Base-by-base conservation (phyloP, 352 stramenopile species). In the Pseudoperonospora humuli region DNA sequence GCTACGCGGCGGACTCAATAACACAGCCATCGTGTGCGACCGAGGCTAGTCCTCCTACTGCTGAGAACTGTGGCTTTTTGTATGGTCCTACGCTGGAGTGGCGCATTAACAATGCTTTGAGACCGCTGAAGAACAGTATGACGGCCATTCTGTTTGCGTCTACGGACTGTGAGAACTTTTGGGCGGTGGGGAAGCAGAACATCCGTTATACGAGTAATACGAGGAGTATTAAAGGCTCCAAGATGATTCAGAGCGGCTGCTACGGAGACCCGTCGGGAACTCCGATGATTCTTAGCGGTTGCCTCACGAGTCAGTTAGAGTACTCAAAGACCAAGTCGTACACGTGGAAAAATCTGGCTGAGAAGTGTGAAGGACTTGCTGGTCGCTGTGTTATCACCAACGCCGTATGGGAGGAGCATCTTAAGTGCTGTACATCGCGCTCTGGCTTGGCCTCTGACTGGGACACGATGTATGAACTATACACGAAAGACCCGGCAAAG, bases 361-460 rank as follows among this genome's bases (percentile, higher is more conserved):
- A 64, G 45, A 91, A 93, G 66, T 93, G 81, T 53, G 50, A 72
- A 25, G 81, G 76, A 5, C 61, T 93, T 18, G 67, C 71, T 5
- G 81, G 81, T 33, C 76, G 81, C 43, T 93, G 81, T 45, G 75
- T 71, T 33, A 80, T 88, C 57, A 93, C 81, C 10, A 93, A 93
- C 61, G 78, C 74, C 14, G 64, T 91, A 7, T 93, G 81, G 81
- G 75, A 75, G 37, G 55, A 88, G 51, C 80, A 93, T 44, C 58
- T 93, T 33, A 61, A 89, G 48, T 93, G 81, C 61, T 93, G 81
- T 54, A 86, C 59, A 9, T 70, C 59, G 3, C 51, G 51, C 17
- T 75, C 63, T 21, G 70, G 68, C 0, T 43, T 86, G 23, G 59
- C 46, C 2, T 79, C 69, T 10, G 64, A 86, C 56, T 93, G 81